These are phyloP conservation scores for Blumeria hordei DNA, from an alignment of 2,329 filamentous ascomycete species.

Conservation along the genomic window DNA sequence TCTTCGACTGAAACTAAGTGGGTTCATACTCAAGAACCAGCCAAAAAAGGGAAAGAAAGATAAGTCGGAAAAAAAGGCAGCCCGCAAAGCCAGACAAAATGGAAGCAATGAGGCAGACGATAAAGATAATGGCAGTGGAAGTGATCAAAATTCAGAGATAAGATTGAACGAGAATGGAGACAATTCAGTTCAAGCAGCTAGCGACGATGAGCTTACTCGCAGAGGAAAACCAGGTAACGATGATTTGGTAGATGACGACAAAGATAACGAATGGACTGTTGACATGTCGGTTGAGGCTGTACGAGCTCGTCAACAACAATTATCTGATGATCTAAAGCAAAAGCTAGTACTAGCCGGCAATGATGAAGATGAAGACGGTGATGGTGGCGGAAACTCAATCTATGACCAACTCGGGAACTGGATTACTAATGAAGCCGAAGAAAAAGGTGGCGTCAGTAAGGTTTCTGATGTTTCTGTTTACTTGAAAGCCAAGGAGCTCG, in stretches of 20 bases:
- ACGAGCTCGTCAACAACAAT: constrained; percentile 75
- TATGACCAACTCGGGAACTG: constrained; percentile 88
- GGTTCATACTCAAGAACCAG: constrained; percentile 92
- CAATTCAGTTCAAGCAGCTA: constrained; percentile 40
- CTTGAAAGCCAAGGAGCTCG: constrained; percentile 87
- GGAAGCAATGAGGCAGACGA: constrained; percentile 26
- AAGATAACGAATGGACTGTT: constrained; percentile 85
- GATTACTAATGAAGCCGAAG: constrained; percentile 52
- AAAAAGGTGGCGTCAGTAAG: constrained; percentile 50
- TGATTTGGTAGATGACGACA: constrained; percentile 44
- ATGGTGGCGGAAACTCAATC: constrained; percentile 45
- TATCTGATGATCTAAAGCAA: constrained; percentile 87
- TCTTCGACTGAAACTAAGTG: constrained; percentile 79
- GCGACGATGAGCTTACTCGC: constrained; percentile 79
- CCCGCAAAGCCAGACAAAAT: constrained; percentile 59
- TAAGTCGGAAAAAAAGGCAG: constrained; percentile 78
- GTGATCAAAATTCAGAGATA: constrained; percentile 39
- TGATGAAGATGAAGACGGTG: constrained; percentile 59
- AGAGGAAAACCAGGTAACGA: constrained; percentile 42
- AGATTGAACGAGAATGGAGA: constrained; percentile 26
- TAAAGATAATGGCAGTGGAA: constrained; percentile 32
- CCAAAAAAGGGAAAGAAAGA: constrained; percentile 91
- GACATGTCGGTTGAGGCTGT: constrained; percentile 92
- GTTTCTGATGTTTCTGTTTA: constrained; percentile 82
- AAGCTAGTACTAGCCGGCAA: constrained; percentile 63